Base-by-base conservation (phyloP, 2,329 filamentous ascomycete species). In the Cladosporium halotolerans region DNA sequence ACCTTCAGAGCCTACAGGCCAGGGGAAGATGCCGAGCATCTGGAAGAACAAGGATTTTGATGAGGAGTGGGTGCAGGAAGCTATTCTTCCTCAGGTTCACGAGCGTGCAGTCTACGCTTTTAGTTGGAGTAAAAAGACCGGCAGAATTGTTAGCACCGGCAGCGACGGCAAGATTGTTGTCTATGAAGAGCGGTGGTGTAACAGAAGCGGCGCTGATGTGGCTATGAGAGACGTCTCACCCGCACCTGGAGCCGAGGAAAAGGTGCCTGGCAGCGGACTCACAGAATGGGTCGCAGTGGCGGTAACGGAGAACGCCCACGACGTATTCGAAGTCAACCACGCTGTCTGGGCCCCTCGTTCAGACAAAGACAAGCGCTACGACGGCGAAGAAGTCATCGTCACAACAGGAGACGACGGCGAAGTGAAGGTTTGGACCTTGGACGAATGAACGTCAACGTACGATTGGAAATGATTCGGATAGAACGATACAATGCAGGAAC, bases 251-350 rank as follows among this genome's bases (percentile, higher is more conserved):
- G 41, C 41, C 2, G 46, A 53, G 11, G 53, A 4, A 39, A 46
- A 31, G 2, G 45, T 45, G 4, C 4, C 34, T 32, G 57, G 51
- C 9, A 7, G 13, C 9, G 10, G 44, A 47, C 57, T 65, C 42
- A 80, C 79, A 1, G 78, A 80, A 55, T 97, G 93, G 93, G 76
- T 77, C 6, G 71, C 92, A 3, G 65, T 95, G 13, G 81, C 83
- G 0, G 79, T 80, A n/a, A 66, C 87, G 1, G 77, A 85, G 45
- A 85, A 84, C 33, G 88, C 85, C 2, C 93, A 99, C 68, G 91
- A 89, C 1, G 88, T 95, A 2, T 96, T 92, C 66, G 93, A 99
- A 72, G 79, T 97, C 58, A 99, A 99, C 65, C 90, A 96, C 70
- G 80, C 93, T 45, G 83, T 82, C 2, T 99, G 93, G 93, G 90